Base-by-base conservation (phyloP, 371 early-diverging fungal genomes). In the Mucor mucedo region DNA sequence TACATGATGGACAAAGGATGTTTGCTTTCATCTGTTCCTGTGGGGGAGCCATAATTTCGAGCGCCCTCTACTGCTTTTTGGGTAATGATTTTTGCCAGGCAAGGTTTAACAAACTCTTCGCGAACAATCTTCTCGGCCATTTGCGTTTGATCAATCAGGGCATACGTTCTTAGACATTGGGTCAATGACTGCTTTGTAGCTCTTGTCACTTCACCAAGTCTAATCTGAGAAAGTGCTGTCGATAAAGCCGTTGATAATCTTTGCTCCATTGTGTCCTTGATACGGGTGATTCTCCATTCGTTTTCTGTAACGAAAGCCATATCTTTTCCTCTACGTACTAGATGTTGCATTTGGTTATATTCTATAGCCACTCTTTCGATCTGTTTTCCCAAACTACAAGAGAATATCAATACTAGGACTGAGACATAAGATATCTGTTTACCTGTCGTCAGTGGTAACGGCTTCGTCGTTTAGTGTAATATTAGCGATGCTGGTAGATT, bases 361-460 rank as follows among this genome's bases (percentile, higher is more conserved):
- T 93, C 94, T 47, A 91, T 89, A 9, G 94, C 94, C n/a, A 92
- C 92, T 29, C 93, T 86, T 63, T 93, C 94, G 21, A 93, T 82
- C 39, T 89, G 87, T 60, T 92, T 92, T 6, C 77, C 77, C 0
- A 71, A 54, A 39, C 77, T 75, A 45, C 9, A 35, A 14, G 3
- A 21, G 13, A 27, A 4, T 42, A 4, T 42, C 11, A 42, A 42
- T 21, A 13, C 11, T 42, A 42, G 11, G 42, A 9, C 7, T 9
- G 21, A 14, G 27, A 0, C 6, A 21, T 4, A 47, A 47, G 5
- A 47, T 39, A 48, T 32, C 40, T 28, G 30, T 40, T 48, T 42
- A 70, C 63, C 58, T 73, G 28, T 78, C 74, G 16, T 69, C 65
- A 21, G 55, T 53, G 1, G 47, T 42, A 13, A 45, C 65, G n/a